Evolutionary conservation across 1,139 yeast genomes (phyloP), one percentile per base, ranked within the genome.

Genomic region (Protomyces lactucae-debilis): DNA sequence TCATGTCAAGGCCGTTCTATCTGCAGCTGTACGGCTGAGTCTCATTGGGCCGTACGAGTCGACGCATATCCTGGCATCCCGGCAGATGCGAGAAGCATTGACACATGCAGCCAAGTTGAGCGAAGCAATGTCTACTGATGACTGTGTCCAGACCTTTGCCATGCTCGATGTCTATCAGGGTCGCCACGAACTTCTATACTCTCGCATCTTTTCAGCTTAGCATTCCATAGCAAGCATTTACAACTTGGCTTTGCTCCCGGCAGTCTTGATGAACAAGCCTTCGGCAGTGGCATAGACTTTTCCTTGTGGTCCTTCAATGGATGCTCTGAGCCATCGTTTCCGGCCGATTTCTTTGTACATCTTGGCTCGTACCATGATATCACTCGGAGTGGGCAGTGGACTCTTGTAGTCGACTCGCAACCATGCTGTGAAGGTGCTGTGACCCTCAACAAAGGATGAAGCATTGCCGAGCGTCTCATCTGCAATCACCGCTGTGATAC

Each of bases 81-180:
- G 40, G 35, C 32, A 14, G 36, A 56, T 65, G 18, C 65, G 55
- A 16, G 43, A 36, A 3, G 48, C 55, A 14, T 28, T 61, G 23
- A n/a, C 18, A 32, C 36, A 32, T 9, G 54, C 56, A 4, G 16
- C 52, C 21, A 37, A 55, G 36, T n/a, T 23, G n/a, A 48, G 51
- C 3, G 16, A 18, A 18, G 39, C 52, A 40, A 12, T 55, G 35
- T 16, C n/a, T 1, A 18, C 60, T 2, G 56, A 57, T 16, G 65
- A 60, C 18, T 55, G 65, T 37, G 57, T 61, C 16, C 67, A 65
- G 45, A 52, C 67, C 8, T 65, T 52, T 39, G 21, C 53, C 18
- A 14, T 61, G 37, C n/a, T 65, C 25, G 67, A 65, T 55, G 32
- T 65, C 8, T 65, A 61, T 59, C 67, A 65, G 35, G 67, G 67